phyloP scores from a whole-genome alignment of 345 rosid species.

The Brassica juncea region DNA sequence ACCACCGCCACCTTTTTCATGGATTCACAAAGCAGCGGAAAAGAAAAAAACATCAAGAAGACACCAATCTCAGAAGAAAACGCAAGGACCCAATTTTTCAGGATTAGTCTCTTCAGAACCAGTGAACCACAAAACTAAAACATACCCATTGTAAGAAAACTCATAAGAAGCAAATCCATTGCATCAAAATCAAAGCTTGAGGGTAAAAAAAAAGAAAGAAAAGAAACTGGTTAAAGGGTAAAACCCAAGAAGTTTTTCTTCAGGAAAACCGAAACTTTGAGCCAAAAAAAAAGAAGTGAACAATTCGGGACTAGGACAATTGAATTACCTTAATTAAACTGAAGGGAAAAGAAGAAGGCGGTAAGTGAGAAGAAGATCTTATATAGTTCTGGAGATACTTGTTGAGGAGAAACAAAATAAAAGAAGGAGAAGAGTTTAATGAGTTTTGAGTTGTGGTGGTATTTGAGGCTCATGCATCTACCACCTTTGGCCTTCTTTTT shows the following conservation, averaged over 20 bases:
- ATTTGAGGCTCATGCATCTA: slow-evolving; percentile 70
- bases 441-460: slow-evolving; percentile 34
- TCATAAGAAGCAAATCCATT: slow-evolving; percentile 40
- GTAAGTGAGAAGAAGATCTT: slow-evolving; percentile 29
- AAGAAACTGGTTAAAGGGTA: slow-evolving; percentile 32
- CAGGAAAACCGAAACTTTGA: slow-evolving; percentile 22
- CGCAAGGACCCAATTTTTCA: slow-evolving; percentile 16
- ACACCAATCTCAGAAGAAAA: slow-evolving; percentile 41
- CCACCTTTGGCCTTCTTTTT: slow-evolving; percentile 54
- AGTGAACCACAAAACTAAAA: slow-evolving; percentile 22
- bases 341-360: slow-evolving; percentile 40
- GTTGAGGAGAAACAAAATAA: not conserved
- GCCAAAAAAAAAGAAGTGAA: not conserved
- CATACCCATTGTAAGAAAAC: slow-evolving; percentile 26
- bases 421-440: slow-evolving; percentile 8
- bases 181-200: slow-evolving; percentile 33
- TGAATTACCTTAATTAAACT: slow-evolving; percentile 9
- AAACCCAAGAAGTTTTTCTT: slow-evolving; percentile 32
- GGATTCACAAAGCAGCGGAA: slow-evolving; percentile 29
- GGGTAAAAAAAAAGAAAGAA: slow-evolving; percentile 3
- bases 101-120: slow-evolving; percentile 42
- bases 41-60: slow-evolving; percentile 8
- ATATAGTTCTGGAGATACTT: slow-evolving; percentile 21
- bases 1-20: slow-evolving; percentile 72
- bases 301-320: slow-evolving; percentile 17